Conservation (phyloP, 192 early-diverging fungal genomes). For the Coemansia biformis region DNA sequence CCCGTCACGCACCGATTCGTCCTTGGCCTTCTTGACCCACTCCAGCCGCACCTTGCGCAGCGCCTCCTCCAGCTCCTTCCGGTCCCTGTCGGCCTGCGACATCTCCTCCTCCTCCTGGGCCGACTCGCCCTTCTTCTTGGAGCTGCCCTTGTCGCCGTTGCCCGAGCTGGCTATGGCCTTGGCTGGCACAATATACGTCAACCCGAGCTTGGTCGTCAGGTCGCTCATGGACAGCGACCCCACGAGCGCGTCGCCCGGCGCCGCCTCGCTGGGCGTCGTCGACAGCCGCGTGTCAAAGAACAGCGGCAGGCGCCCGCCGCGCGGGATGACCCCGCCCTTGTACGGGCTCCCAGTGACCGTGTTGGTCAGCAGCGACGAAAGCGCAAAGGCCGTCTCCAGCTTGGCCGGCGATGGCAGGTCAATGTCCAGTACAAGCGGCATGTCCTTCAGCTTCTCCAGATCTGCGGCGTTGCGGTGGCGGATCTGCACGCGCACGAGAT, state of each 20-base stretch:
- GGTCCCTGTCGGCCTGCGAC: conserved; percentile 50
- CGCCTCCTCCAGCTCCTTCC: conserved; percentile 59
- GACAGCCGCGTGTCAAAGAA: conserved; percentile 28
- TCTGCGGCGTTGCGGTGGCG: conserved; percentile 59
- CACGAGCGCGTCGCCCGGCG: conserved; percentile 72
- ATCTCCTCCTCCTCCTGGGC: conserved; percentile 8
- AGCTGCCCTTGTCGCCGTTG: conserved; percentile 18
- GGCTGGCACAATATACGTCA: conserved; percentile 49
- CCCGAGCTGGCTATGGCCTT: conserved; percentile 50
- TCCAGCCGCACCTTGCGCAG: conserved; percentile 74
- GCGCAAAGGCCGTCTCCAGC: conserved; percentile 10
- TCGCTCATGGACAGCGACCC: conserved; percentile 60
- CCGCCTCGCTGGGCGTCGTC: conserved; percentile 59
- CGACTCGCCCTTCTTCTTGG: conserved; percentile 11
- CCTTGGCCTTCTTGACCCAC: conserved; percentile 74
- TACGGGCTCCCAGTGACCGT: conserved; percentile 52
- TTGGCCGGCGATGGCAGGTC: conserved; percentile 53
- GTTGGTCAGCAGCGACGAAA: conserved; percentile 52
- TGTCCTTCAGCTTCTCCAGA: conserved; percentile 70
- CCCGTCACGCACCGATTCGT: conserved; percentile 53
- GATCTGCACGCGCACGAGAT: conserved; percentile 76
- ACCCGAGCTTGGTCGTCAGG: conserved; percentile 28
- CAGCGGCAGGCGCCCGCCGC: conserved; percentile 44
- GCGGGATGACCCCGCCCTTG: conserved; percentile 56
- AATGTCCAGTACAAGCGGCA: conserved; percentile 62